phyloP scores from a whole-genome alignment of 768 basidiomycete species.

The Cyclocybe cylindracea region DNA sequence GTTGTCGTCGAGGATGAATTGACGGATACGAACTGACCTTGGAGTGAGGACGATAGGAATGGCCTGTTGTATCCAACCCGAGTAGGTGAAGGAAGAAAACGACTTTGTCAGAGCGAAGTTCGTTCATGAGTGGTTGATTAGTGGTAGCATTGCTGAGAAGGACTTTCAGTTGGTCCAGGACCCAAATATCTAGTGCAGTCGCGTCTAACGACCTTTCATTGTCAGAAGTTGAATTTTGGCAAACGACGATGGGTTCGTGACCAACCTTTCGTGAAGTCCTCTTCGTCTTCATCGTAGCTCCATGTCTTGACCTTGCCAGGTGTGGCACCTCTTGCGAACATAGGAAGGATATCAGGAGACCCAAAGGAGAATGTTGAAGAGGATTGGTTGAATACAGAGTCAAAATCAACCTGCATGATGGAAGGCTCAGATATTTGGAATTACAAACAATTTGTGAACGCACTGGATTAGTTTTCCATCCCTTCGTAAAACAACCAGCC shows the following conservation, averaged over 20 bases:
- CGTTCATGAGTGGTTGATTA: slow-evolving; percentile 45
- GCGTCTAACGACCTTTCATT: slow-evolving; percentile 51
- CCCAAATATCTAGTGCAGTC: slow-evolving; percentile 77
- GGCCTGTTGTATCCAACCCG: slow-evolving; percentile 85
- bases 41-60: slow-evolving; percentile 84
- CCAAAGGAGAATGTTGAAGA: slow-evolving; percentile 80
- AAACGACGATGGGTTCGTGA: neutral
- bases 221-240: neutral
- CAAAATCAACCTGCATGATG: slow-evolving; percentile 63
- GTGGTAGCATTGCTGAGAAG: slow-evolving; percentile 66
- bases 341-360: slow-evolving; percentile 86
- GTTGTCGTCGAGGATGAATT: neutral
- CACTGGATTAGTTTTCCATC: slow-evolving; percentile 87
- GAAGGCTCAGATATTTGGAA: slow-evolving; percentile 14
- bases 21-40: slow-evolving; percentile 36
- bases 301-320: slow-evolving; percentile 72
- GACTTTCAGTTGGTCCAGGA: slow-evolving; percentile 62
- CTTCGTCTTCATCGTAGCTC: slow-evolving; percentile 75
- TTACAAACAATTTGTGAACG: slow-evolving; percentile 6
- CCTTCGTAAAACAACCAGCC: slow-evolving; percentile 38
- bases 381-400: slow-evolving; percentile 87
- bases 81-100: slow-evolving; percentile 85
- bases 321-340: slow-evolving; percentile 78
- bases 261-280: slow-evolving; percentile 85
- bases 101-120: slow-evolving; percentile 59